Conservation (phyloP, 2,329 filamentous ascomycete species). For the Penicillium italicum region DNA sequence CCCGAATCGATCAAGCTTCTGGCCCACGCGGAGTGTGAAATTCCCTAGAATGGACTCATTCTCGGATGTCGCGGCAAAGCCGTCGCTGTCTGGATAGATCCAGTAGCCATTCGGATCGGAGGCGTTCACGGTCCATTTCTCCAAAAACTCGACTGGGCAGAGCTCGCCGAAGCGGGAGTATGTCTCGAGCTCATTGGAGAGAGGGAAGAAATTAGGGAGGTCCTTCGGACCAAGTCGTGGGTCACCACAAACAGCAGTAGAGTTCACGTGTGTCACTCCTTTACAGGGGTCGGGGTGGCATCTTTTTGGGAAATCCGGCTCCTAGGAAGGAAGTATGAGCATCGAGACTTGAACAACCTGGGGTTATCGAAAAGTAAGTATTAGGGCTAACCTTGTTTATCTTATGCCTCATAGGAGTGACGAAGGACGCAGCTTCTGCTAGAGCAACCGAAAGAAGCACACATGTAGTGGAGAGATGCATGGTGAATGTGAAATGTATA, state of each 20-base stretch:
- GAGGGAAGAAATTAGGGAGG: slow-evolving; percentile 16
- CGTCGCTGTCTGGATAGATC: slow-evolving; percentile 42
- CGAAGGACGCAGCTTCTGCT: neutral
- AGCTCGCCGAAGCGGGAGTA: slow-evolving; percentile 23
- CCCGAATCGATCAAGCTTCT: slow-evolving; percentile 51
- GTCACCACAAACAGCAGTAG: slow-evolving; percentile 18
- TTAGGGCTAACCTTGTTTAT: neutral
- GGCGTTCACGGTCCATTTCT: slow-evolving; percentile 11
- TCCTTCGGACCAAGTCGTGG: slow-evolving; percentile 17
- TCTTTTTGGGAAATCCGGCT: slow-evolving; percentile 9
- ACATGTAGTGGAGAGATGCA: slow-evolving; percentile 1
- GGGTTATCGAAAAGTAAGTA: neutral
- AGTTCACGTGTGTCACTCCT: slow-evolving; percentile 10
- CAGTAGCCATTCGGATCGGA: slow-evolving; percentile 18
- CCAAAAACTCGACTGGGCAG: slow-evolving; percentile 17
- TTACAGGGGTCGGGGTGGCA: slow-evolving; percentile 11
- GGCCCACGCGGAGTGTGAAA: slow-evolving; percentile 40
- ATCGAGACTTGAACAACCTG: neutral
- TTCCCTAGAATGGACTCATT: slow-evolving; percentile 42
- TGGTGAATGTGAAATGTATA: neutral
- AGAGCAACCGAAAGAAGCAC: neutral
- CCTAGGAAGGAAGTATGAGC: neutral
- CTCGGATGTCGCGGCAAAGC: slow-evolving; percentile 41
- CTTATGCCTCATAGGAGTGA: neutral
- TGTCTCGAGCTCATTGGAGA: slow-evolving; percentile 16